Percentiles rank a stretch among this genome's conserved stretches.
Evolutionary conservation across 495 filamentous ascomycete genomes (phyloP).

Genomic region (Penicillium chermesinum): DNA sequence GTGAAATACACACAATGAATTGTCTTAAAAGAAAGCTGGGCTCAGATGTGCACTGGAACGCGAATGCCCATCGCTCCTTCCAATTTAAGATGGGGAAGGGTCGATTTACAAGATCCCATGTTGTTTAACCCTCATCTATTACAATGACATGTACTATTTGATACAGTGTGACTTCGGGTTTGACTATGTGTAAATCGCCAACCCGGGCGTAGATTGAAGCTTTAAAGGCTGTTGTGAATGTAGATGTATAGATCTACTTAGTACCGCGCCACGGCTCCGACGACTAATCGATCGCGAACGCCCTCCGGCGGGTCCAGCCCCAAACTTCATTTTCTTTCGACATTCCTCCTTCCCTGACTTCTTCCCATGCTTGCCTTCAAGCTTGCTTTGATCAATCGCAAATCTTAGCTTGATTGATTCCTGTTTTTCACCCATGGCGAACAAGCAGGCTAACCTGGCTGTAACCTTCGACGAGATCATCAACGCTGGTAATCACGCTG

Average conservation of each 20-base stretch:
- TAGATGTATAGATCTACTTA: background rate
- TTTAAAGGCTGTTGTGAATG: background rate
- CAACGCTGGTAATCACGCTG: conserved; percentile 49
- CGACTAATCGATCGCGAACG: background rate
- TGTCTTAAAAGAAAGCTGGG: too few relatives aligned
- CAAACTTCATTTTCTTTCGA: background rate
- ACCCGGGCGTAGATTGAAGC: too few relatives aligned
- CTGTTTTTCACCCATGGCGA: conserved; percentile 36
- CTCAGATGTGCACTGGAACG: too few relatives aligned
- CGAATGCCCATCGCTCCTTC: too few relatives aligned
- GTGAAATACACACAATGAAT: too few relatives aligned
- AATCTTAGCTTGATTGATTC: background rate
- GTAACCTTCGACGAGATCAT: conserved; percentile 63
- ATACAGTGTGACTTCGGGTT: too few relatives aligned
- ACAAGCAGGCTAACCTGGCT: conserved; percentile 24
- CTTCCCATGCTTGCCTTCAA: too few relatives aligned
- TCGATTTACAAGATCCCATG: too few relatives aligned
- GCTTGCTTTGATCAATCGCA: background rate
- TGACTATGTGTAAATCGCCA: too few relatives aligned
- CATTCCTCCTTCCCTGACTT: background rate
- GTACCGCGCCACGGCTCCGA: background rate
- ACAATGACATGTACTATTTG: too few relatives aligned
- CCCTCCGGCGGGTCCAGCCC: background rate
- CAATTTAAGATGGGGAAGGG: too few relatives aligned
- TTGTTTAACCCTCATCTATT: too few relatives aligned